Evolutionary conservation across 352 stramenopile genomes (phyloP), one percentile per base, ranked within the genome.

Genomic region (Globisporangium echinulatum): DNA sequence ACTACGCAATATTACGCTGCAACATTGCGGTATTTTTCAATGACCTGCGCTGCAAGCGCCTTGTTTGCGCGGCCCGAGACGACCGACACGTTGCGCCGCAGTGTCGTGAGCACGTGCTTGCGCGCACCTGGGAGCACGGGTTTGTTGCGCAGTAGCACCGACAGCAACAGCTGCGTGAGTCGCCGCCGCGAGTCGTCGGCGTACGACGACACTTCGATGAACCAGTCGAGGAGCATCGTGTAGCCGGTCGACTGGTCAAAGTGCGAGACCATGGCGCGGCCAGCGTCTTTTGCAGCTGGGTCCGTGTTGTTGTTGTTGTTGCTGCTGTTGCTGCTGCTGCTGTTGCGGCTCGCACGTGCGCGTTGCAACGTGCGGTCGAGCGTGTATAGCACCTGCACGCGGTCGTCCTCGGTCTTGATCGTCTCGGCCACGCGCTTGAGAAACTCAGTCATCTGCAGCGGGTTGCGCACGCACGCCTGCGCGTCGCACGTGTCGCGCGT

Each of bases 181-280:
- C 56, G 54, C n/a, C 68, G 74, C 52, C 68, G 71, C n/a, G 55
- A 50, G 11, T 87, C 77, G 65, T 90, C 82, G 9, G 54, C 54
- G 53, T 82, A 83, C 47, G 63, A 68, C 56, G 80, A 86, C 37
- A 59, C 56, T 13, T 64, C 15, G 0, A 75, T 70, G 39, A 88
- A 75, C 82, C 82, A 92, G 14, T 83, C 68, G 10, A 76, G 58
- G 15, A 92, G 54, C 53, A 82, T 51, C 1, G 74, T 73, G 58
- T 87, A 90, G 54, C 82, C 82, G 19, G 72, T 62, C 40, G 72
- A 67, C 49, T 72, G 64, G 60, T 92, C 82, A 53, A 92, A 92
- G 7, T 60, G 66, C 5, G 68, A 55, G 36, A 77, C 62, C 55
- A 75, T 59, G 17, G 74, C 67, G 5, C 60, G 54, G 2, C 46